phyloP scores from a whole-genome alignment of 345 rosid genomes.

The Capsella bursapastoris region DNA sequence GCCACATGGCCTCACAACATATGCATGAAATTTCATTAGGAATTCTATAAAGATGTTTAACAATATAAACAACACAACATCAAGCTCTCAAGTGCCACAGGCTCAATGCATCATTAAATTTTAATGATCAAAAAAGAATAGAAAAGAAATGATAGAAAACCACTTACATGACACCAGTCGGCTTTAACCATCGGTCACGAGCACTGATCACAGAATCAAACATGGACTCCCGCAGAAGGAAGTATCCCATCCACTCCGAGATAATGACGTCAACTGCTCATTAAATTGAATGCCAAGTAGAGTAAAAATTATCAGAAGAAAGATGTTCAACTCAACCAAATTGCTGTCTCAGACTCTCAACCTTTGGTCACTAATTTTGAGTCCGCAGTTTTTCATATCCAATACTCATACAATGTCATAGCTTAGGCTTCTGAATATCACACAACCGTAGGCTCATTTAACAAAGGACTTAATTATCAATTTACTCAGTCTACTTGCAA shows the following conservation, averaged over 20 bases:
- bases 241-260: slow-evolving; percentile 99
- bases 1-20: slow-evolving; percentile 17
- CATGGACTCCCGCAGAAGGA: slow-evolving; percentile 95
- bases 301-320: neutral
- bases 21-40: neutral
- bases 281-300: slow-evolving; percentile 11
- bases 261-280: slow-evolving; percentile 93
- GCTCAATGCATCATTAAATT: slow-evolving; percentile 12
- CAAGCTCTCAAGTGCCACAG: slow-evolving; percentile 22
- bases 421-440: neutral
- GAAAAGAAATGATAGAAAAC: neutral
- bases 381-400: neutral
- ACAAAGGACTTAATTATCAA: neutral
- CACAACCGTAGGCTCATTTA: neutral
- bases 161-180: slow-evolving; percentile 89
- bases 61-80: neutral
- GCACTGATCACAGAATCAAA: slow-evolving; percentile 98
- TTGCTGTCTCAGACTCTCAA: neutral
- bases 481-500: neutral
- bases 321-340: slow-evolving; percentile 22
- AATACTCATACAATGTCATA: neutral
- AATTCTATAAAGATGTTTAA: slow-evolving; percentile 1
- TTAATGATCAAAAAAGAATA: neutral
- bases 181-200: slow-evolving; percentile 97
- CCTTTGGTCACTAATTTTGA: neutral